Evolutionary conservation across 2,329 filamentous ascomycete genomes (phyloP).

Genomic region (Fusarium falciforme): DNA sequence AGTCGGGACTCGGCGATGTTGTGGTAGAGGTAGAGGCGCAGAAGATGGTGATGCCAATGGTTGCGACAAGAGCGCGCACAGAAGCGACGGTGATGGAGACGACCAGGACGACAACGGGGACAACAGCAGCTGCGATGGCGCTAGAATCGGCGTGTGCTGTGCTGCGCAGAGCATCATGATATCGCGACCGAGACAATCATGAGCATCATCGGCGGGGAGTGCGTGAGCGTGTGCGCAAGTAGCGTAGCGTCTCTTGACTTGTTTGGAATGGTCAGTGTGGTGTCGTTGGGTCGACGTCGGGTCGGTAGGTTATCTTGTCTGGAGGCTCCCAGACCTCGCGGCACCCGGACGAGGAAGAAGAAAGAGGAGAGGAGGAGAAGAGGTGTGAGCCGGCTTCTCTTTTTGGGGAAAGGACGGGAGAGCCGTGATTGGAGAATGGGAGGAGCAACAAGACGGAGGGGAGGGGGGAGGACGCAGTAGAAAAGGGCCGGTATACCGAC

Average conservation of each 20-base stretch:
- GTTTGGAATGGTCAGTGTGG: neutral
- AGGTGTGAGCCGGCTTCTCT: slow-evolving; percentile 28
- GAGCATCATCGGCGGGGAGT: slow-evolving; percentile 45
- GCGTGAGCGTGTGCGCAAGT: slow-evolving; percentile 9
- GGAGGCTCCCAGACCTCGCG: slow-evolving; percentile 36
- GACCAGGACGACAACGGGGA: slow-evolving; percentile 11
- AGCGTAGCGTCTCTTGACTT: slow-evolving; percentile 5
- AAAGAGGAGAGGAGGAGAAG: slow-evolving; percentile 18
- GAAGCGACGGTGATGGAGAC: slow-evolving; percentile 15
- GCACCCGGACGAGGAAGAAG: slow-evolving; percentile 22
- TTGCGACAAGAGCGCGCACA: slow-evolving; percentile 10
- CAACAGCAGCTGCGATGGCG: slow-evolving; percentile 41
- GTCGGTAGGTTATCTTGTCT: slow-evolving; percentile 22
- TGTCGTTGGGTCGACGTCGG: slow-evolving; percentile 16
- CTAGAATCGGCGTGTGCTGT: slow-evolving; percentile 47
- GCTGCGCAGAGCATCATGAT: slow-evolving; percentile 58
- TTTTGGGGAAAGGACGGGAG: slow-evolving; percentile 39
- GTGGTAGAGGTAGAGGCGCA: slow-evolving; percentile 1
- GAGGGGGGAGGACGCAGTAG: slow-evolving; percentile 27
- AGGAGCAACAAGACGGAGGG: slow-evolving; percentile 27
- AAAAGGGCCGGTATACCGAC: slow-evolving; percentile 31
- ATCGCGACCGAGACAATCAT: slow-evolving; percentile 48
- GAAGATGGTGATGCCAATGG: slow-evolving; percentile 24
- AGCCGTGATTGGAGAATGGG: slow-evolving; percentile 45
- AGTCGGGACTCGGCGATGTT: slow-evolving; percentile 8